These are phyloP conservation scores for Penicillium sp. DNA, from an alignment of 2,329 filamentous ascomycete species.

Conservation along the genomic window DNA sequence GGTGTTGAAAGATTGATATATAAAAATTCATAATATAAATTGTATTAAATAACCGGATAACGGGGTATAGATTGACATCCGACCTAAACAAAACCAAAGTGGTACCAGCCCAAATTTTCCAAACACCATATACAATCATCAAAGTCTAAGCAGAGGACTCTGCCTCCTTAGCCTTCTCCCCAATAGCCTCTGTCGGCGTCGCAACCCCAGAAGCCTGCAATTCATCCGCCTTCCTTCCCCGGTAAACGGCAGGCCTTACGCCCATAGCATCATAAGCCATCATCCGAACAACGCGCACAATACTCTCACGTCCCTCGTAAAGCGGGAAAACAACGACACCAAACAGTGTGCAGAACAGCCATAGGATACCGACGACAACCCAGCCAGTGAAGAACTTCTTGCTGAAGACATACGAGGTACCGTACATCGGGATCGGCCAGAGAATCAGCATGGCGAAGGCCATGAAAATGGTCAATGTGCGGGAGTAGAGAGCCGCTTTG, in stretches of 20 bases:
- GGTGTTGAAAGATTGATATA: not conserved
- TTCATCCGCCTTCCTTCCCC: slow-evolving; percentile 39
- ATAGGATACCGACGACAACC: slow-evolving; percentile 74
- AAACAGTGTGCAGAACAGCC: slow-evolving; percentile 72
- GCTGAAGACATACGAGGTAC: slow-evolving; percentile 75
- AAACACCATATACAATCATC: not conserved
- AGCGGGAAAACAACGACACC: slow-evolving; percentile 80
- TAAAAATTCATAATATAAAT: not conserved
- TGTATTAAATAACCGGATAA: not conserved
- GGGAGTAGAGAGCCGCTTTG: slow-evolving; percentile 56
- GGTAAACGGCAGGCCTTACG: slow-evolving; percentile 33
- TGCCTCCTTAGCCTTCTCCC: slow-evolving; percentile 29
- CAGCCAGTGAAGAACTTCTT: slow-evolving; percentile 82
- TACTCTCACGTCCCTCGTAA: slow-evolving; percentile 73
- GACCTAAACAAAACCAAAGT: not conserved
- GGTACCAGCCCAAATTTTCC: not conserved
- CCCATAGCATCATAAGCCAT: slow-evolving; percentile 62
- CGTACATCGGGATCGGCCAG: slow-evolving; percentile 94
- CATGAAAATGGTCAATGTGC: slow-evolving; percentile 61
- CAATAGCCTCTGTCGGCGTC: slow-evolving; percentile 49
- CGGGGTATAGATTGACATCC: not conserved
- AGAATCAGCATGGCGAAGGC: slow-evolving; percentile 73
- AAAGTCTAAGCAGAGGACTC: slow-evolving; percentile 8
- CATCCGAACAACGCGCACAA: slow-evolving; percentile 59
- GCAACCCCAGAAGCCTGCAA: slow-evolving; percentile 46